Base-by-base conservation (phyloP, 2,329 filamentous ascomycete species). In the Domatiomyces globalis region DNA sequence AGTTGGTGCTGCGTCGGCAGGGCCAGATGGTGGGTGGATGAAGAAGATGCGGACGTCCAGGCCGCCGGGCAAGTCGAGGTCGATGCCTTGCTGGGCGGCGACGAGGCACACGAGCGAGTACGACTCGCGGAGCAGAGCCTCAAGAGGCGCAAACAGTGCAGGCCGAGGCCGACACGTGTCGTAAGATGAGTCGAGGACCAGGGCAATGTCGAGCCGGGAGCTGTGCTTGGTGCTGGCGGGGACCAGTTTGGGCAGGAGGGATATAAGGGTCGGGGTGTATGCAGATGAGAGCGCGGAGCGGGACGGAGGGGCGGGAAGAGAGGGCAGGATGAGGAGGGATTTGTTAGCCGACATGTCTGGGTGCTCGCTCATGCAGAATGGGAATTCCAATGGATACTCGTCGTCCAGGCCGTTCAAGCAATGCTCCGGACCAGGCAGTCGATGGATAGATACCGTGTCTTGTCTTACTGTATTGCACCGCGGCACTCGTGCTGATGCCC, bases 91-190 rank as follows among this genome's bases (percentile, higher is more conserved):
- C 57, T 80, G 74, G 10, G 81, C 78, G 56, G 84, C 87, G n/a
- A 87, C 72, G 45, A 81, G 71, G 33, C 83, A 83, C 51, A 92
- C 72, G 48, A 95, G 75, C 61, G 81, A 81, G 73, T 96, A 96
- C 20, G 94, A 64, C 22, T 78, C 78, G 2, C 85, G 84, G 19
- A 95, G 69, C 4, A 90, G 72, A n/a, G 76, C 73, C 66, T 95
- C 87, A 12, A 57, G 20, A 2, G 49, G 42, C 4, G 36, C 36
- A 29, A 59, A 60, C 8, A 56, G 29, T 7, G 50, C 43, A n/a
- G 55, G 48, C 10, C 58, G 57, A 33, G 53, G 52, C 15, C 44
- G 49, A 12, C 49, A 42, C 8, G 49, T 2, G 18, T 51, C 49
- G 43, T 58, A 57, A 3, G 53, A 53, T 4, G 53, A 19, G 18